Percentiles rank a stretch among this genome's conserved stretches.
phyloP scores from a whole-genome alignment of 345 rosid species.

The Sonneratia alba region DNA sequence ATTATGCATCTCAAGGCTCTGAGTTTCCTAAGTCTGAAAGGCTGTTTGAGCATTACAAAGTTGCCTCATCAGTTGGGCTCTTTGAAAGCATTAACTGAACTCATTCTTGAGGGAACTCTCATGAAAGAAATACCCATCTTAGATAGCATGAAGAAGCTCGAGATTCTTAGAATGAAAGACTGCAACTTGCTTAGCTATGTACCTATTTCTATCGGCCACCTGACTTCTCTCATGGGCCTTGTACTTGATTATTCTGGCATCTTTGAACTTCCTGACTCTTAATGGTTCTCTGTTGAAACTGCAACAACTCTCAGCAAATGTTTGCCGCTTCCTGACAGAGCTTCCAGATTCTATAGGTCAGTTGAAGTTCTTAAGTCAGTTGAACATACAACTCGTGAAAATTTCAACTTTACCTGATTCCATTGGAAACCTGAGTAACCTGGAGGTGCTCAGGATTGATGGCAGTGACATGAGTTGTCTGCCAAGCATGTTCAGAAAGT shows the following conservation, averaged over 20 bases:
- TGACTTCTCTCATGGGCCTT: not conserved
- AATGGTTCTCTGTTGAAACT: not conserved
- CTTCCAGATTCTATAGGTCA: not conserved
- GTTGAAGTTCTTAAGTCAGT: not conserved
- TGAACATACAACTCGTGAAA: not conserved
- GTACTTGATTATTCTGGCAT: not conserved
- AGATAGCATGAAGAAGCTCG: not conserved
- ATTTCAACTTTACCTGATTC: not conserved
- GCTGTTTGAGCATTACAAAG: not conserved
- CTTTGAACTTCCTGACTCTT: not conserved
- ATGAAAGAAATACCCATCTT: not conserved
- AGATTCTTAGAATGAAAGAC: not conserved
- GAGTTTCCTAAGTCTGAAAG: not conserved
- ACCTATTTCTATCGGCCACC: not conserved
- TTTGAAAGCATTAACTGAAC: not conserved
- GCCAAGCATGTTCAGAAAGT: not conserved
- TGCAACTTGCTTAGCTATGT: not conserved
- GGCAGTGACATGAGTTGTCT: not conserved
- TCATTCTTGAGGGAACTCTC: constrained; percentile 1
- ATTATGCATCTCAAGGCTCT: constrained; percentile 6
- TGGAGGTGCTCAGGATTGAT: not conserved
- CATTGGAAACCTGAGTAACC: not conserved
- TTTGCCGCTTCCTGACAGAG: not conserved
- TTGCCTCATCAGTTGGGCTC: constrained; percentile 5
- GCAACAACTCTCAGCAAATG: not conserved